phyloP scores from a whole-genome alignment of 2,329 filamentous ascomycete genomes.

The Nigrospora osmanthi region DNA sequence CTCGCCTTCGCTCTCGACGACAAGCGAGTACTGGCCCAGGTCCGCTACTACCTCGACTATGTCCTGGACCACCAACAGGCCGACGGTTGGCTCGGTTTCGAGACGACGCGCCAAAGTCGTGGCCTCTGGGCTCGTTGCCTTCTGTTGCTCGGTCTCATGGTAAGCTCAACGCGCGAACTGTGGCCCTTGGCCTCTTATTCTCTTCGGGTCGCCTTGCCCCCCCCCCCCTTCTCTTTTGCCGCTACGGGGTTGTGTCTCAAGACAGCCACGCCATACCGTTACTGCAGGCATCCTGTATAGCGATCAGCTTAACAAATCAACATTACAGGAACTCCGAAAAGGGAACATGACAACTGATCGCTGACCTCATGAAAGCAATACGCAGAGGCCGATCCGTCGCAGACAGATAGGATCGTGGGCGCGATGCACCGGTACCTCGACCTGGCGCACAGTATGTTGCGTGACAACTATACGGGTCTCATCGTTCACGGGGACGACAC shows the following conservation, averaged over 20 bases:
- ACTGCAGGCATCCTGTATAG: too few species aligned
- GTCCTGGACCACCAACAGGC: conserved; percentile 37
- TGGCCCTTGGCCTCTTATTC: too few species aligned
- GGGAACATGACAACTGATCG: too few species aligned
- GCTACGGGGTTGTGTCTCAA: too few species aligned
- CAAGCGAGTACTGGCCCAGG: conserved; percentile 38
- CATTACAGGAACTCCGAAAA: too few species aligned
- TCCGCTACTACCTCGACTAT: conserved; percentile 33
- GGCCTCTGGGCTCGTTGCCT: conserved; percentile 47
- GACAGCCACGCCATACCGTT: too few species aligned
- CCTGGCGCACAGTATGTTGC: conserved; percentile 46
- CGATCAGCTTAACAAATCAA: too few species aligned
- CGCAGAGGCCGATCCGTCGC: conserved; percentile 36
- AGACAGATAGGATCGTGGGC: conserved; percentile 34
- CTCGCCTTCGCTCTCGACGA: conserved; percentile 44
- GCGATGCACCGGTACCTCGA: conserved; percentile 41
- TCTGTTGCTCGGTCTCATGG: conserved; percentile 39
- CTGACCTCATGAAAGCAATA: conserved; percentile 22
- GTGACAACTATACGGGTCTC: conserved; percentile 42
- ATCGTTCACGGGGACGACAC: conserved; percentile 32
- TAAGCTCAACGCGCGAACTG: not conserved
- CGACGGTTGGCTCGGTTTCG: conserved; percentile 53
- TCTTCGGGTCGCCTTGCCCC: too few species aligned
- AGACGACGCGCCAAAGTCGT: conserved; percentile 30
- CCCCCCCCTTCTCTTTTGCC: too few species aligned